These are phyloP conservation scores for Parietichytrium sp. DNA, from an alignment of 108 stramenopile species.

Conservation along the genomic window DNA sequence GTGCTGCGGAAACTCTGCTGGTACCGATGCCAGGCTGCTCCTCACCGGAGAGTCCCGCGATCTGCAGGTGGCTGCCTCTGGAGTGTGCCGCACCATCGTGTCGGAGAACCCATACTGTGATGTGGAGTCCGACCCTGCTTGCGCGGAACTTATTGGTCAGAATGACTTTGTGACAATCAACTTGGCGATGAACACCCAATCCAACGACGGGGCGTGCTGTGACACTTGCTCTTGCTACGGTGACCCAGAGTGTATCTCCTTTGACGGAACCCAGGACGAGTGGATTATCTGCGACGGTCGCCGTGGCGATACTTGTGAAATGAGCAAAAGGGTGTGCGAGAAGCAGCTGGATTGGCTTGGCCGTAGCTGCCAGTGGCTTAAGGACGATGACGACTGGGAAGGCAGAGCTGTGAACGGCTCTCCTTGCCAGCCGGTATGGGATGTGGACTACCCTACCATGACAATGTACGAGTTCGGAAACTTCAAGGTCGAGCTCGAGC, in stretches of 20 bases:
- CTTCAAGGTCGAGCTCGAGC: not conserved
- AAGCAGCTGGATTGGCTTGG: constrained; percentile 13
- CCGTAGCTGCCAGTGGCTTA: constrained; percentile 30
- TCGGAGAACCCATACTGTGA: too few species aligned
- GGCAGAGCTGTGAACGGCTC: not conserved
- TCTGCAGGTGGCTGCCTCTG: too few species aligned
- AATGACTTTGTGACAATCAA: too few species aligned
- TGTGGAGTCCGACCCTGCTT: too few species aligned
- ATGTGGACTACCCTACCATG: constrained; percentile 17
- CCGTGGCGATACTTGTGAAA: not conserved
- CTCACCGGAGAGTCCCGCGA: too few species aligned
- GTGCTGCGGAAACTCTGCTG: too few species aligned
- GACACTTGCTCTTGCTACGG: constrained; percentile 15
- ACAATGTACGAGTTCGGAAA: constrained; percentile 12
- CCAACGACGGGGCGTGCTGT: constrained; percentile 29
- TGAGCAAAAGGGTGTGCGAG: not conserved
- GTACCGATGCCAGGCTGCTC: too few species aligned
- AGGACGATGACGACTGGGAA: not conserved
- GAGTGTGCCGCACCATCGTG: too few species aligned
- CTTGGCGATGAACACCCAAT: not conserved
- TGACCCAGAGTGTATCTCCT: constrained; percentile 32
- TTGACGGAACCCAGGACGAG: not conserved
- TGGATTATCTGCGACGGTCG: constrained; percentile 30
- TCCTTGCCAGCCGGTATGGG: constrained; percentile 29
- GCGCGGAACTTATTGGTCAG: too few species aligned